Conservation (phyloP, 2,329 filamentous ascomycete species). For the Diaporthe destruens region DNA sequence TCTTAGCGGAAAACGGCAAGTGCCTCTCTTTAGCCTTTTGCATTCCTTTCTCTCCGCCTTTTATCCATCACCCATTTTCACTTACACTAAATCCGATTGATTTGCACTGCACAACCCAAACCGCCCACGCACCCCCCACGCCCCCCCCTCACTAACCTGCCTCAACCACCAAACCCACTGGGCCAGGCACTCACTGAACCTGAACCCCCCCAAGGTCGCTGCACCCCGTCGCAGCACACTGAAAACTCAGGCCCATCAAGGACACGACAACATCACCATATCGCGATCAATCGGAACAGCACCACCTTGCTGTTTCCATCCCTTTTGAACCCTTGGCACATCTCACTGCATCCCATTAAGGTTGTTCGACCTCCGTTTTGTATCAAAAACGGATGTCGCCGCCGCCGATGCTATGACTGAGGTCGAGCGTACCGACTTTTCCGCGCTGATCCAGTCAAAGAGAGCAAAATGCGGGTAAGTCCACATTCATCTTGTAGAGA, state of each 20-base stretch:
- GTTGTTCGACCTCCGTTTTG: conserved; percentile 67
- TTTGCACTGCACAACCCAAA: conserved; percentile 1
- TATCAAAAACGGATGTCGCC: conserved; percentile 76
- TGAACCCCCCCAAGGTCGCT: conserved; percentile 19
- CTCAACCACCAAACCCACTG: conserved; percentile 27
- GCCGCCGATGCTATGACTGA: conserved; percentile 78
- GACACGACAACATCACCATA: conserved; percentile 39
- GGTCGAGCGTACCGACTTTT: conserved; percentile 75
- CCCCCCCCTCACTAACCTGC: conserved; percentile 6
- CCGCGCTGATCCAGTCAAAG: conserved; percentile 75
- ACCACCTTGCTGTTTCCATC: conserved; percentile 55
- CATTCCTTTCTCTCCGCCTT: conserved; percentile 32
- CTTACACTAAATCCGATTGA: conserved; percentile 13
- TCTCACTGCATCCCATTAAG: conserved; percentile 53
- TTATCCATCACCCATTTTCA: conserved; percentile 25
- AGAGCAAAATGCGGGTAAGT: conserved; percentile 72
- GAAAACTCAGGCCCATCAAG: conserved; percentile 40
- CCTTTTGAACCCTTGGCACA: conserved; percentile 46
- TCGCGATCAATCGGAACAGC: conserved; percentile 50
- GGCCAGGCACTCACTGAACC: conserved; percentile 23
- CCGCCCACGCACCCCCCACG: neutral
- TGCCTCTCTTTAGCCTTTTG: conserved; percentile 30
- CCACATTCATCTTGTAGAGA: conserved; percentile 58
- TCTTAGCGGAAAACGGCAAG: conserved; percentile 28
- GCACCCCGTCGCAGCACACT: conserved; percentile 36